Base-by-base conservation (phyloP, 768 basidiomycete species). In the Calocera viscosa region DNA sequence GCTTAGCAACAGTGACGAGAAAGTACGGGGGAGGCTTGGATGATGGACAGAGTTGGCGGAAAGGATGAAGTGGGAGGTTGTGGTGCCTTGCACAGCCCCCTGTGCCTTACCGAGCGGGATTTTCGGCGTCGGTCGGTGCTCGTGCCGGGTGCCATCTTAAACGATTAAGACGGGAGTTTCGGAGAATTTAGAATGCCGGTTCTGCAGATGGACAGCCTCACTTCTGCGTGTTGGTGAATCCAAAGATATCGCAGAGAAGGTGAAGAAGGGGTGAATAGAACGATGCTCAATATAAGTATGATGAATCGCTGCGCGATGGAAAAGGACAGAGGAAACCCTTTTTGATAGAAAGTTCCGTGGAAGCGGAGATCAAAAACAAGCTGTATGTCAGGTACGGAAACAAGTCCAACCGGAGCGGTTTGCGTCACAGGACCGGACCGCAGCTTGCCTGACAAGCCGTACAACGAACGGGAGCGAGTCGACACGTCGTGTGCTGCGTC, bases 261-360 rank as follows among this genome's bases (percentile, higher is more conserved):
- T 11, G 30, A 16, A 26, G 30, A 32, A 60, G 22, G 53, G 53
- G 10, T 11, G 30, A 19, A 60, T 28, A 26, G 53, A 60, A 26
- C 53, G 53, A 60, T 60, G 30, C 14, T 60, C 30, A 10, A 60
- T 8, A 60, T 60, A 26, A 49, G 53, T 19, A 47, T 19, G 43
- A 60, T 60, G 53, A 32, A 32, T 47, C 43, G 7, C 19, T 47
- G 53, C 39, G 39, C 16, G 24, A 47, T 47, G 43, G 43, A 47
- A 47, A 19, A 7, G 43, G 30, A 16, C 24, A 28, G 26, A 60
- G 24, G 53, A 32, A 32, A 14, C 26, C 14, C 49, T 26, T n/a
- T 24, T 60, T 60, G 53, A 60, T 60, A 32, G 53, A 60, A 60
- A 60, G 53, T 60, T 60, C 53, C 53, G 53, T 60, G 53, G 53